phyloP scores from a whole-genome alignment of 176 grass and related monocot species.

The Avena sativa region DNA sequence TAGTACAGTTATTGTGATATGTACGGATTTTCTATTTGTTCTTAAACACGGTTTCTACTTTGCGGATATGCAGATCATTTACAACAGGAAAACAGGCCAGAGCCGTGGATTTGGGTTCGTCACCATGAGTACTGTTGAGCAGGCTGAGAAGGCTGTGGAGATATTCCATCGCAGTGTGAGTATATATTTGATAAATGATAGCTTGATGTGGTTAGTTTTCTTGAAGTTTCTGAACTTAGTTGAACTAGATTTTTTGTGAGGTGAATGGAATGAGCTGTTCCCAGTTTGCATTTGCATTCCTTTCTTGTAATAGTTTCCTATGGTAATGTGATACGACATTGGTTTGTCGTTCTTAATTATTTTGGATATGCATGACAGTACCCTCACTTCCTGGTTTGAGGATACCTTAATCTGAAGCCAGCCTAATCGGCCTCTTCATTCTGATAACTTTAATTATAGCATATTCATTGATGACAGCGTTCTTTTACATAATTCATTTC shows the following conservation, averaged over 20 bases:
- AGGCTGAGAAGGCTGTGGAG: conserved; percentile 81
- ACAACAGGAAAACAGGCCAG: conserved; percentile 69
- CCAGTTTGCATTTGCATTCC: conserved; percentile 4
- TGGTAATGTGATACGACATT: background rate
- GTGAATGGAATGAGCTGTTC: conserved; percentile 15
- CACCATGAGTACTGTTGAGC: conserved; percentile 78
- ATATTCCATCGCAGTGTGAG: conserved; percentile 79
- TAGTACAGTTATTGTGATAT: background rate
- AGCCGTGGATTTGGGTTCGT: conserved; percentile 83
- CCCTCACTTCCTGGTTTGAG: background rate
- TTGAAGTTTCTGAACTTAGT: background rate
- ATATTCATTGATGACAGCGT: background rate
- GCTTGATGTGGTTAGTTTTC: conserved; percentile 13
- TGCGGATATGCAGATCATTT: conserved; percentile 58
- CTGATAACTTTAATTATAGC: background rate
- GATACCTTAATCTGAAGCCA: background rate
- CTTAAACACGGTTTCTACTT: background rate
- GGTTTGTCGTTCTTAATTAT: background rate
- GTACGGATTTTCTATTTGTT: background rate
- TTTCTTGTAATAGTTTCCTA: background rate
- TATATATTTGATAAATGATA: conserved; percentile 19
- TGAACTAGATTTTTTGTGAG: background rate
- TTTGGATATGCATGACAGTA: background rate
- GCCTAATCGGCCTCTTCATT: background rate
- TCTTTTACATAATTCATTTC: too few relatives aligned